phyloP scores from a whole-genome alignment of 83 land plant species.

The Thuja plicata region DNA sequence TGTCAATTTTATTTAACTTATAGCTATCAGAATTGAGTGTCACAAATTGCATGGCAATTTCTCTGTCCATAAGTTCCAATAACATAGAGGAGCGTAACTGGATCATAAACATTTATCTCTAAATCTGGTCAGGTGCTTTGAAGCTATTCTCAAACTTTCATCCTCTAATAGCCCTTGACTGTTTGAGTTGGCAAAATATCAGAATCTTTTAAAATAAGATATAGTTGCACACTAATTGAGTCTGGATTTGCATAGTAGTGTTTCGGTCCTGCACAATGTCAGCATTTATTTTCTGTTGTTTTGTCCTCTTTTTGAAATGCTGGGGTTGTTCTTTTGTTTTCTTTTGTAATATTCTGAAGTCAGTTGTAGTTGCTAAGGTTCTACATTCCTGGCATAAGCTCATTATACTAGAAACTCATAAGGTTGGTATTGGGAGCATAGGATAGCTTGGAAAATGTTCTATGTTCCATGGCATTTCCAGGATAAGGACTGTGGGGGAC shows the following conservation, averaged over 20 bases:
- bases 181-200: not conserved
- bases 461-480: too few species aligned
- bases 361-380: not conserved
- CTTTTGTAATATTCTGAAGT: not conserved
- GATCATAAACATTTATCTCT: not conserved
- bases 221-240: not conserved
- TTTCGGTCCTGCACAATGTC: not conserved
- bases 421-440: too few species aligned
- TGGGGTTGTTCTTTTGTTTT: not conserved
- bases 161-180: not conserved
- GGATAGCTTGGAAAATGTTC: too few species aligned
- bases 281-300: not conserved
- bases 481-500: too few species aligned
- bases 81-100: not conserved
- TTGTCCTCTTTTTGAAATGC: not conserved
- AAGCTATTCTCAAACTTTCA: not conserved
- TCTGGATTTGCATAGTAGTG: not conserved
- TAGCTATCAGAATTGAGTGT: not conserved
- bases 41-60: not conserved
- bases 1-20: not conserved
- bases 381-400: not conserved
- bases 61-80: not conserved
- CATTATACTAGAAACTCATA: too few species aligned
- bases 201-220: not conserved
- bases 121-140: conserved; percentile 1